Evolutionary conservation across 129 eudicot species (phyloP).

Genomic region (Flaveria ramosissima): DNA sequence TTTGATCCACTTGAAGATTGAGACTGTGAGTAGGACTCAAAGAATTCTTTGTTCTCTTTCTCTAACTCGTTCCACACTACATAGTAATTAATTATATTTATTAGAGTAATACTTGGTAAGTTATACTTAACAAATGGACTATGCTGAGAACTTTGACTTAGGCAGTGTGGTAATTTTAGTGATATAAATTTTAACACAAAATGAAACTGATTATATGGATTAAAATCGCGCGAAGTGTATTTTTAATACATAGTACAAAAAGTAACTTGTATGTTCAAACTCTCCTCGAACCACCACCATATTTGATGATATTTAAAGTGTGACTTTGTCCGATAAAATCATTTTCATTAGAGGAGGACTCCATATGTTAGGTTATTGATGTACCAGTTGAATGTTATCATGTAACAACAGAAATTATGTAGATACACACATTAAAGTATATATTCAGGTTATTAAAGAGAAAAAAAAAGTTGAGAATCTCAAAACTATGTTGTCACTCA

Average conservation of each 20-base stretch:
- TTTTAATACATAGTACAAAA: background rate
- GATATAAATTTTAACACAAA: background rate
- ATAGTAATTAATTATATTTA: slow-evolving; percentile 2
- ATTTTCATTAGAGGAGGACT: background rate
- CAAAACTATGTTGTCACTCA: background rate
- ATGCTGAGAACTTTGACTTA: background rate
- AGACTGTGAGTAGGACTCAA: slow-evolving; percentile 59
- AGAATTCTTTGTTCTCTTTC: slow-evolving; percentile 87
- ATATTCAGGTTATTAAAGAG: background rate
- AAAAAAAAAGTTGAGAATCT: background rate
- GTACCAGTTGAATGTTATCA: slow-evolving; percentile 13
- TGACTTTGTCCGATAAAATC: background rate
- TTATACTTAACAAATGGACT: background rate
- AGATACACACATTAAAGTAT: too few relatives aligned
- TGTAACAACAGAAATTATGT: background rate
- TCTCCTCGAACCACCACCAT: too few relatives aligned
- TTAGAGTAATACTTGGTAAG: background rate
- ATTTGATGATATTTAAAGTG: too few relatives aligned
- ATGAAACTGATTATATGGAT: background rate
- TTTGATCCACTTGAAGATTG: slow-evolving; percentile 52
- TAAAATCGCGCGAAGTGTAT: background rate
- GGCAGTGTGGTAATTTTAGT: background rate
- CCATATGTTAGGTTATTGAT: slow-evolving; percentile 7
- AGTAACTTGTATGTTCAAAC: background rate
- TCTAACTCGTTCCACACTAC: slow-evolving; percentile 82